Evolutionary conservation across 2,329 filamentous ascomycete genomes (phyloP), one percentile per base, ranked within the genome.

Genomic region (Penicillium sclerotigenum): DNA sequence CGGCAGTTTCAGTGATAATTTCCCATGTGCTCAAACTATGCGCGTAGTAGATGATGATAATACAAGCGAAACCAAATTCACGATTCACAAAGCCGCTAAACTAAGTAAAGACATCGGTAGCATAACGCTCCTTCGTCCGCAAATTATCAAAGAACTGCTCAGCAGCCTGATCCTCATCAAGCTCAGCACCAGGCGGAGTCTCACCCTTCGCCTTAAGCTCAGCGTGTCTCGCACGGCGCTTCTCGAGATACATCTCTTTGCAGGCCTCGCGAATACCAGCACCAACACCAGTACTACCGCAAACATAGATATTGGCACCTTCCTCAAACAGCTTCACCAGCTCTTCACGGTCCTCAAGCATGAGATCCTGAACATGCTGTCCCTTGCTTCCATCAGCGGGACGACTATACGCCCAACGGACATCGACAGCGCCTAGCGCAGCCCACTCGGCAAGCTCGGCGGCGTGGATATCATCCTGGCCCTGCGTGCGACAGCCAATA

Each of bases 291-390:
- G 77, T 74, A 41, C 82, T 83, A 4, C 87, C 87, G 67, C 87
- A 90, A 2, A 89, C 80, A 64, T 83, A 90, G 0, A 87, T 72
- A 64, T 81, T 81, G 0, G 85, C 81, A 0, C 79, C 80, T 5
- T 69, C 59, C 0, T 76, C 71, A 55, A 80, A 83, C 33, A 83
- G 61, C 24, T 73, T 67, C 9, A 75, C 65, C 2, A 81, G 66
- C 10, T 80, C 75, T 16, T 73, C 69, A 0, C 77, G 67, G 24
- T 84, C 80, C 28, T 73, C 70, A 61, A 77, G 78, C 54, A 85
- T 62, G 13, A 77, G 68, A 46, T 85, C 80, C 60, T 83, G 81
- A 1, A 83, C 79, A 58, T 84, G 78, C 58, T 76, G 76, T 0
- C 80, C 83, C 6, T 77, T 70, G 0, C 80, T 80, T 49, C 71